Evolutionary conservation across 2,329 filamentous ascomycete species (phyloP), one percentile per base, ranked within the genome.

Genomic region (Aspergillus sp.): DNA sequence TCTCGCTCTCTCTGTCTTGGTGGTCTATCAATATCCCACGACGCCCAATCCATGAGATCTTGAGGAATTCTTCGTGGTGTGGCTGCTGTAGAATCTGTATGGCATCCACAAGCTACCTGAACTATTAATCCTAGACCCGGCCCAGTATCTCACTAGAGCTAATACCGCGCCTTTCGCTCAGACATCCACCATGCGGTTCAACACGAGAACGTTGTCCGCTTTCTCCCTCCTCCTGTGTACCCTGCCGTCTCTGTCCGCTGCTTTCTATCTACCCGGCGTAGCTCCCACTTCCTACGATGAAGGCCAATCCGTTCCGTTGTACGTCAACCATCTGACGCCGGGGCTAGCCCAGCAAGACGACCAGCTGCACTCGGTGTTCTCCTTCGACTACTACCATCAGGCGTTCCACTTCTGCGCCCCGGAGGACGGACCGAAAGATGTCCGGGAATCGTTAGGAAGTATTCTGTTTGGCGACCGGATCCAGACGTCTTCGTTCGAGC

Each of bases 391-490:
- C 82, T 99, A 99, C 75, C 87, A 95, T 69, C 85, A 88, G 6
- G 85, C 85, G 3, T 96, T 99, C 77, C 87, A 90, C 72, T 96
- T 97, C 81, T 99, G 95, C 77, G 80, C 85, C 67, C 95, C 94
- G 2, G 80, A 90, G 57, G 87, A 83, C 61, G 91, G 91, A 2
- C 88, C 92, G 9, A 77, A 93, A 73, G 85, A 90, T 80, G 87
- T 96, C 22, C 88, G 91, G 46, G 95, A 97, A 79, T 95, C 91
- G 65, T 78, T 99, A 64, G 95, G 95, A 24, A 97, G 94, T 81
- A 99, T 99, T 73, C 79, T 99, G 54, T 99, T 99, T 69, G 95
- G 95, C 67, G 95, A 99, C 78, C 87, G 95, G 58, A 99, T 99
- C 79, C 92, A 92, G 80, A 96, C 92, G n/a, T 98, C 94, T 39